Base-by-base conservation (phyloP, 257 asterid species). In the Vinca minor region DNA sequence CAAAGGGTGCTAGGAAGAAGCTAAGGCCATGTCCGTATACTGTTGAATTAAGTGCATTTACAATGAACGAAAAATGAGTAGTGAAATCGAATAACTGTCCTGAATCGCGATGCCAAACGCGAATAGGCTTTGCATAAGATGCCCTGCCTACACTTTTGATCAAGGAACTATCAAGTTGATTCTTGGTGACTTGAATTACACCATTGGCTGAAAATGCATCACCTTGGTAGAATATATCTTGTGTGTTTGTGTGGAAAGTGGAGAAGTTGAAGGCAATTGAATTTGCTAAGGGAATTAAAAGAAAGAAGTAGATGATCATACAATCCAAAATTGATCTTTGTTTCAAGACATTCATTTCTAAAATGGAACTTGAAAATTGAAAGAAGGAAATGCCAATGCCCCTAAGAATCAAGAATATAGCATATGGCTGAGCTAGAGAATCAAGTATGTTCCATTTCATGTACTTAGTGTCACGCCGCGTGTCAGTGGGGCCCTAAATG, bases 131-230 rank as follows among this genome's bases (percentile, higher is more conserved):
- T 0, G 26, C 8, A 38, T 77, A 80, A 0, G 73, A 57, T 13
- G 85, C 85, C 34, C 81, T 55, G n/a, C 85, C 85, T 4, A 54
- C 63, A 13, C 70, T 65, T 26, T 14, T 10, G 3, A n/a, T 53
- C 25, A 53, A 39, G 41, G 47, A 11, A 39, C 42, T 46, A 21
- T 65, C 70, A 9, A 26, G 62, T 45, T 65, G 70, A 42, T 65
- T 65, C 28, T 34, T 65, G 0, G 70, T 65, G 18, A 65, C 55
- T 29, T 65, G 63, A 21, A 65, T 38, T 6, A 50, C 62, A 10
- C 53, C 53, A 14, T 26, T n/a, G 31, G 70, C 34, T 6, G 70
- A 31, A 46, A 34, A 50, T 7, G 70, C 70, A 52, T 65, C 70
- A 1, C 70, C 70, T 20, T 52, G 62, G 28, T 50, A 65, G 52